Conservation (phyloP, 2,329 filamentous ascomycete species). For the Trichoderma sp. region DNA sequence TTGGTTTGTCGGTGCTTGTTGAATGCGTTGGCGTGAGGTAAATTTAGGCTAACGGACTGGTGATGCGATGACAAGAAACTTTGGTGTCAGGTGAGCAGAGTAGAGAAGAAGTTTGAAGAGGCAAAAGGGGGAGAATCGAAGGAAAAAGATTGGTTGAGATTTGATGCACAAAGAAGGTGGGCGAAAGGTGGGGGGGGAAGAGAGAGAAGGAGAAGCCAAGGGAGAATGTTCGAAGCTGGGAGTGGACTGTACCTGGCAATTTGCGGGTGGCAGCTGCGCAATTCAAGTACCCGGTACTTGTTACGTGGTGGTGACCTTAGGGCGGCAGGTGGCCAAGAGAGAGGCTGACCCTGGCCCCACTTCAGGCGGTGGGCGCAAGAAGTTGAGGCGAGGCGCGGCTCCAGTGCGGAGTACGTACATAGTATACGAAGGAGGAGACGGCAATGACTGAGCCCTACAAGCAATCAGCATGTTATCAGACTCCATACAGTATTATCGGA, state of each 20-base stretch:
- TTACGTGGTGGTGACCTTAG: neutral
- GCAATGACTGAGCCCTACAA: neutral
- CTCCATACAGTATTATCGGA: no score
- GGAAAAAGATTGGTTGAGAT: conserved; percentile 13
- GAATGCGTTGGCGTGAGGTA: neutral
- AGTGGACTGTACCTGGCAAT: neutral
- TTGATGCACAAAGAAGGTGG: conserved; percentile 12
- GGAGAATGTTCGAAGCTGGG: conserved; percentile 4
- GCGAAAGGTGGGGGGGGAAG: conserved; percentile 19
- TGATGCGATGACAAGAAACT: neutral
- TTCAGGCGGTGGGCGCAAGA: conserved; percentile 9
- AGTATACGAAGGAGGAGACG: no score
- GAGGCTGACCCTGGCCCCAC: neutral
- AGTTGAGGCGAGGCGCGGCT: neutral
- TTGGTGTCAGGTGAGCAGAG: conserved; percentile 12
- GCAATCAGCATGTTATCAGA: no score
- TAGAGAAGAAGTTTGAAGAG: conserved; percentile 1
- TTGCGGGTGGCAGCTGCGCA: neutral
- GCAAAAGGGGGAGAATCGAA: neutral
- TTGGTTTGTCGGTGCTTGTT: neutral
- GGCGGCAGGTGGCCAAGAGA: neutral
- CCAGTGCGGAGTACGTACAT: neutral
- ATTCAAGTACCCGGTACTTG: neutral
- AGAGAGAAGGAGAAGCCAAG: conserved; percentile 22
- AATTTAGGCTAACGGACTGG: neutral